Evolutionary conservation across 1,284 basidiomycete species (phyloP).

Genomic region (Sporisorium scitamineum): DNA sequence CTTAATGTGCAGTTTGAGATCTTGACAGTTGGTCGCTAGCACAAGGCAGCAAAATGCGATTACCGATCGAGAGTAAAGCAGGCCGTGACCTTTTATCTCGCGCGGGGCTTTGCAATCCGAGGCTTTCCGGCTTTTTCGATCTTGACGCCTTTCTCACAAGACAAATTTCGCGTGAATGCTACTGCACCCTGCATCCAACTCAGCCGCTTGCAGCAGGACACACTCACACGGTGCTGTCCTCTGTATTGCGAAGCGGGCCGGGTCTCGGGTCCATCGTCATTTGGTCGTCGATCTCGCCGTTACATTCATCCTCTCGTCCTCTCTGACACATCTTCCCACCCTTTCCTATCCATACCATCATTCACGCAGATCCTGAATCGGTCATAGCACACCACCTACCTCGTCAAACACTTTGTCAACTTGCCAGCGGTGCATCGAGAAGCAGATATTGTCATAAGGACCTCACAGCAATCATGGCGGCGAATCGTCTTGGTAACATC

Average conservation of each 20-base stretch:
- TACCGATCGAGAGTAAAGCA: neutral
- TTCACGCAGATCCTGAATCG: neutral
- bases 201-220: conserved; percentile 9
- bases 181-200: conserved; percentile 28
- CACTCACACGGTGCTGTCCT: conserved; percentile 3
- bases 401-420: neutral
- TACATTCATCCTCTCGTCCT: neutral
- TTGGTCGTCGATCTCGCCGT: neutral
- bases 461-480: conserved; percentile 34
- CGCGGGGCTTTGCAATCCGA: conserved; percentile 4
- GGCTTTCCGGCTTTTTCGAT: conserved; percentile 15
- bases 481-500: conserved; percentile 50
- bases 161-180: conserved; percentile 25
- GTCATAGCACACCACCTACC: neutral
- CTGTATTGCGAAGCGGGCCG: conserved; percentile 12
- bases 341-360: neutral
- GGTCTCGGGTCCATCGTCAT: conserved; percentile 11
- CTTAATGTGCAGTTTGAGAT: neutral
- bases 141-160: conserved; percentile 26
- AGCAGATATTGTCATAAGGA: neutral
- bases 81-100: neutral
- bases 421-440: neutral
- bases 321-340: conserved; percentile 5
- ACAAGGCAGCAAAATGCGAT: neutral
- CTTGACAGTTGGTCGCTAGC: neutral